Evolutionary conservation across 805 yeast species (phyloP).

Genomic region (Blastobotrys chiropterorum): DNA sequence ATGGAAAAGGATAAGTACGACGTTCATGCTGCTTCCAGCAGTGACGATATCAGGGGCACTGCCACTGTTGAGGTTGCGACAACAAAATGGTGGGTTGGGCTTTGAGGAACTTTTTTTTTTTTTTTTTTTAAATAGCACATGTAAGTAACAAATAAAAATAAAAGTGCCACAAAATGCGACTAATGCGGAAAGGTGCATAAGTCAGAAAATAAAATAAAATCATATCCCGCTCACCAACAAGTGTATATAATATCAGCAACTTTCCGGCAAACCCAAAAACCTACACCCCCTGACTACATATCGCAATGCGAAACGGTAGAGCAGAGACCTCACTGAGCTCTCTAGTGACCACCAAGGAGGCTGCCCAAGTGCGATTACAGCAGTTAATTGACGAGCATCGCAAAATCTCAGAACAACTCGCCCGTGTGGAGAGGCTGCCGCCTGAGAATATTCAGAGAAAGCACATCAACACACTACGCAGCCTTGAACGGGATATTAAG

Average conservation of each 20-base stretch:
- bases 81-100: slow-evolving; percentile 11
- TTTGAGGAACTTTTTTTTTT: background rate
- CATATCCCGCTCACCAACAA: background rate
- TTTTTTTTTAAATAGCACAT: background rate
- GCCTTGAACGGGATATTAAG: background rate
- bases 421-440: background rate
- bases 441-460: background rate
- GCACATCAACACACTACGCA: background rate
- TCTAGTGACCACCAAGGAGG: background rate
- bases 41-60: slow-evolving; percentile 5
- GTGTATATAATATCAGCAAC: background rate
- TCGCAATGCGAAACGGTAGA: background rate
- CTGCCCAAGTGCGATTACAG: background rate
- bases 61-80: slow-evolving; percentile 4
- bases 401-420: background rate
- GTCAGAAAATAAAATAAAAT: too few relatives aligned
- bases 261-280: background rate
- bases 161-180: background rate
- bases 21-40: slow-evolving; percentile 17
- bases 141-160: background rate
- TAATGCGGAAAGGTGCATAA: background rate
- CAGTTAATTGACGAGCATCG: background rate
- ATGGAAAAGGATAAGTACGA: slow-evolving; percentile 45
- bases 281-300: too few relatives aligned
- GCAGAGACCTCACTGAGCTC: background rate